Base-by-base conservation (phyloP, 2,329 filamentous ascomycete genomes). In the Colletotrichum shisoi region DNA sequence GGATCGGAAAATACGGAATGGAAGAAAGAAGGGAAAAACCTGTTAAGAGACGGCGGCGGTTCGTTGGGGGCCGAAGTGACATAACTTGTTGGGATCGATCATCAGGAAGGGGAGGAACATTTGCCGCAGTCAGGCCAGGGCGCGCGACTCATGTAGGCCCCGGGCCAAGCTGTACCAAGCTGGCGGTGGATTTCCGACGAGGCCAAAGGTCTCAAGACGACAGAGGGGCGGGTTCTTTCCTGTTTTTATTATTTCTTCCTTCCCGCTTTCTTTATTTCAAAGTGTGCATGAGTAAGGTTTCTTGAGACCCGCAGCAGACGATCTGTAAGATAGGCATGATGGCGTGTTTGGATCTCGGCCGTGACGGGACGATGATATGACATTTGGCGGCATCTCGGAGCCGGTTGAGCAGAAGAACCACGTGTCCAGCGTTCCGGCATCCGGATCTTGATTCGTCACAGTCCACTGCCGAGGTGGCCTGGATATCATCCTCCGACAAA, bases 41-140 rank as follows among this genome's bases (percentile, higher is more conserved):
- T 31, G 27, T 31, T 8, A 54, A 12, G 9, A 60, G 12, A 46
- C 34, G 57, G 46, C 34, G 57, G 46, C 48, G 61, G 65, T 56
- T 59, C 42, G 31, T 64, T 63, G 60, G 48, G 54, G 64, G 54
- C 54, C 45, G 37, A 64, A 60, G 54, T 67, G 65, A 64, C 65
- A 64, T 59, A 64, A 24, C 37, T 31, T 24, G 51, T 39, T 34
- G 34, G 44, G 21, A 3, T 13, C 19, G 27, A 31, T 31, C 27
- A 31, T 31, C 27, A 8, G 27, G 27, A 31, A 31, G 27, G 27
- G 27, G 27, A n/a, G 1, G 27, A 31, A 31, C 27, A 31, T 31
- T 64, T 49, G 54, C 61, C 42, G 53, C 46, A 58, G 44, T 58
- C 53, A 49, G 48, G 60, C 60, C 58, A 48, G 64, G 42, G 27